These are phyloP conservation scores for Xerocomus amazonicus DNA, from an alignment of 1,284 basidiomycete species.

Conservation along the genomic window DNA sequence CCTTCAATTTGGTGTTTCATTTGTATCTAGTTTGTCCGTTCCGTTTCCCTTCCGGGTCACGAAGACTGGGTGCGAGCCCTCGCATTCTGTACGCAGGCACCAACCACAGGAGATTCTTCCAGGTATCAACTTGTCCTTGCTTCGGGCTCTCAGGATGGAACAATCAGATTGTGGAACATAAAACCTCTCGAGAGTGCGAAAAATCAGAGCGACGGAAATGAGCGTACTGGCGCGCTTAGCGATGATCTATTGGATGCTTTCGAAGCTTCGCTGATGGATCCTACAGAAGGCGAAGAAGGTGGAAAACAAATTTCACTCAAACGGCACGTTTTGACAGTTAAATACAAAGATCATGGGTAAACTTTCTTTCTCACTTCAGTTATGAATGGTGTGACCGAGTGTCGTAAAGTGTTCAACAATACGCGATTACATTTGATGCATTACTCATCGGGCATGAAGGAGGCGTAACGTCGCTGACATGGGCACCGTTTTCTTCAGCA, in stretches of 20 bases:
- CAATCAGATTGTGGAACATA: slow-evolving; percentile 87
- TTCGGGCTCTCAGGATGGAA: slow-evolving; percentile 90
- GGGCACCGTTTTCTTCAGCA: slow-evolving; percentile 50
- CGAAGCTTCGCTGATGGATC: slow-evolving; percentile 72
- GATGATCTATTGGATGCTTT: slow-evolving; percentile 85
- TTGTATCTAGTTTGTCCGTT: slow-evolving; percentile 49
- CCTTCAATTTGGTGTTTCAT: background rate
- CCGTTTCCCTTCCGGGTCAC: slow-evolving; percentile 75
- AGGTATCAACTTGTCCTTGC: slow-evolving; percentile 60
- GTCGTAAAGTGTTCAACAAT: slow-evolving; percentile 51
- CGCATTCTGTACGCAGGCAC: slow-evolving; percentile 50
- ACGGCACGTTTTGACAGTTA: slow-evolving; percentile 70
- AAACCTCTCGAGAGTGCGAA: slow-evolving; percentile 36
- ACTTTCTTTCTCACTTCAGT: background rate
- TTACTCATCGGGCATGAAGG: slow-evolving; percentile 90
- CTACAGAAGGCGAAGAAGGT: slow-evolving; percentile 62
- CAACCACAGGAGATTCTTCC: slow-evolving; percentile 7
- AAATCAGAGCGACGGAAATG: slow-evolving; percentile 8
- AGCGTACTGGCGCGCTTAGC: slow-evolving; percentile 34
- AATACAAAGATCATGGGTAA: slow-evolving; percentile 49
- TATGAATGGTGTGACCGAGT: slow-evolving; percentile 2
- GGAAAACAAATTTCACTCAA: slow-evolving; percentile 83
- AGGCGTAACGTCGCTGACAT: slow-evolving; percentile 82
- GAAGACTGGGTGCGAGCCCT: slow-evolving; percentile 91
- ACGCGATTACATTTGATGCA: slow-evolving; percentile 84